Conservation (phyloP, 768 basidiomycete species). For the Lyophyllum shimeji region DNA sequence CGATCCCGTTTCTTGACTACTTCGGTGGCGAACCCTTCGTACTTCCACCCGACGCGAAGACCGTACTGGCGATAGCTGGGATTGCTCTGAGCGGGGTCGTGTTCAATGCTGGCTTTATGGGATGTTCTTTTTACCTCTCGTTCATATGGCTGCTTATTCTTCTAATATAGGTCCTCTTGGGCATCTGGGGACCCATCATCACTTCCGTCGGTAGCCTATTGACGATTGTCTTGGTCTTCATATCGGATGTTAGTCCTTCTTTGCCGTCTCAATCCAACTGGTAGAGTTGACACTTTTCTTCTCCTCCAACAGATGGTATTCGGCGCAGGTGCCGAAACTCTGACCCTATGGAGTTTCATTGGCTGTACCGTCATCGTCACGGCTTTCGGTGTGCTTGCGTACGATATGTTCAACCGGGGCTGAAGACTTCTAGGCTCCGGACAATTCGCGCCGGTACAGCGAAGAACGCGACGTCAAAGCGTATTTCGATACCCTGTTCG, state of each 20-base stretch:
- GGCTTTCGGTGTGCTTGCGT: constrained; percentile 80
- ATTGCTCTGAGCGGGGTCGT: constrained; percentile 72
- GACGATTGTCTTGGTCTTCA: constrained; percentile 87
- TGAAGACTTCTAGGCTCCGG: constrained; percentile 12
- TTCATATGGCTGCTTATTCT: background rate
- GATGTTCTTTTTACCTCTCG: constrained; percentile 27
- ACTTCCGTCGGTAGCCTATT: constrained; percentile 89
- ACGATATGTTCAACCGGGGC: constrained; percentile 57
- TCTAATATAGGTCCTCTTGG: constrained; percentile 63
- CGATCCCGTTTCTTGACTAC: constrained; percentile 73
- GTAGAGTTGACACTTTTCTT: background rate
- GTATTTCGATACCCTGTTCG: background rate
- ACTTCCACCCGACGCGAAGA: constrained; percentile 51
- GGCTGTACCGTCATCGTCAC: constrained; percentile 79
- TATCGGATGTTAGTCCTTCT: constrained; percentile 60
- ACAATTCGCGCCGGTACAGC: background rate
- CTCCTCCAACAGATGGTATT: constrained; percentile 44
- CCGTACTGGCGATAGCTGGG: constrained; percentile 54
- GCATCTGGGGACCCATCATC: constrained; percentile 85
- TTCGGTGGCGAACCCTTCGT: constrained; percentile 63
- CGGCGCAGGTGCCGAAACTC: constrained; percentile 55
- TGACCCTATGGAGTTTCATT: constrained; percentile 71
- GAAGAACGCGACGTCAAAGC: background rate
- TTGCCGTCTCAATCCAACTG: background rate
- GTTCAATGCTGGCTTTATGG: constrained; percentile 89